A percentile compares a stretch with the other conserved stretches of the same genome.
phyloP scores from a whole-genome alignment of 768 basidiomycete genomes.

The Suillus clintonianus region DNA sequence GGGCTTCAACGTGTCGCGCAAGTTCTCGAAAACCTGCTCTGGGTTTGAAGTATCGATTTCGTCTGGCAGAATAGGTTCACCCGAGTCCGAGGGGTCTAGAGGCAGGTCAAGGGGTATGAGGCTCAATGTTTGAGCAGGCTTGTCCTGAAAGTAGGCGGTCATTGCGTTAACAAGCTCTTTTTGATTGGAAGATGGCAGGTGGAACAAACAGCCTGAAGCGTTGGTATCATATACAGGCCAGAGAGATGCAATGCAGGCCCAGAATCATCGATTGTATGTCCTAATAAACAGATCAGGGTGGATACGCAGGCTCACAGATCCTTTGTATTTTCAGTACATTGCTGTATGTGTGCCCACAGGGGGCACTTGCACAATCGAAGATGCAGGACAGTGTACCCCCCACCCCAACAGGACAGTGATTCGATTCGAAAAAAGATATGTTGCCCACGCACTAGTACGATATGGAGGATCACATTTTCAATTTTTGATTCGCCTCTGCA shows the following conservation, averaged over 20 bases:
- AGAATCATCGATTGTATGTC: too few species aligned
- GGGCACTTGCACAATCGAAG: too few species aligned
- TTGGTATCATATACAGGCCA: background rate
- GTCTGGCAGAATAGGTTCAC: background rate
- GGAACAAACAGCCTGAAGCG: background rate
- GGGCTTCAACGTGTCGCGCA: constrained; percentile 10
- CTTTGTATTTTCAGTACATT: too few species aligned
- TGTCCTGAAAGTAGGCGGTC: background rate
- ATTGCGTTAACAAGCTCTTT: background rate
- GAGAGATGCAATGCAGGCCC: too few species aligned
- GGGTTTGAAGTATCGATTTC: background rate
- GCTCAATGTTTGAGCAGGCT: background rate
- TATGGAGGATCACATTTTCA: background rate
- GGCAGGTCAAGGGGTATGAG: background rate
- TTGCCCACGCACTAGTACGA: too few species aligned
- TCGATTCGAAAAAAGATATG: too few species aligned
- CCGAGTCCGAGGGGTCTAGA: background rate
- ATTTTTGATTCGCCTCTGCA: background rate
- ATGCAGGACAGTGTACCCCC: too few species aligned
- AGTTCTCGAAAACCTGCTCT: background rate
- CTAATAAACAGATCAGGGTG: too few species aligned
- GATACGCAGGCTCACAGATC: background rate
- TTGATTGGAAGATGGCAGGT: background rate
- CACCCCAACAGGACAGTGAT: too few species aligned
- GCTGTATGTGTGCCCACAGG: too few species aligned